Evolutionary conservation across 1,284 basidiomycete genomes (phyloP).

Genomic region (Xerocomus nothofagi): DNA sequence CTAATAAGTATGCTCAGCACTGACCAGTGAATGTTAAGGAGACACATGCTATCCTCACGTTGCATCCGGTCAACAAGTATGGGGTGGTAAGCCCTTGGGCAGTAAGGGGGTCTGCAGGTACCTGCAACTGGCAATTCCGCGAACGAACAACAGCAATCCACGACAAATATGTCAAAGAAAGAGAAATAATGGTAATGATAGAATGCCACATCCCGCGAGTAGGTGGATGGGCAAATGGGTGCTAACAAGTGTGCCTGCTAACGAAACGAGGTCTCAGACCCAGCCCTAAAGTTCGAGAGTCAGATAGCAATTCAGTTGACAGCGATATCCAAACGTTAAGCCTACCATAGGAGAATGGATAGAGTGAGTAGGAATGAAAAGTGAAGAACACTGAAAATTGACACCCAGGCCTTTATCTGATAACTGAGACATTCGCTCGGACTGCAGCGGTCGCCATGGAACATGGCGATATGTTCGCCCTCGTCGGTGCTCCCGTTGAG

Average conservation of each 20-base stretch:
- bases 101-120: constrained; percentile 25
- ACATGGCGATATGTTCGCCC: background rate
- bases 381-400: background rate
- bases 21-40: background rate
- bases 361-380: constrained; percentile 1
- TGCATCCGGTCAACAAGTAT: constrained; percentile 30
- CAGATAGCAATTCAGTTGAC: background rate
- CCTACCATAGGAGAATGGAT: constrained; percentile 15
- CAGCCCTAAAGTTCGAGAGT: background rate
- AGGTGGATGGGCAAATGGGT: background rate
- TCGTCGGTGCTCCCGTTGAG: background rate
- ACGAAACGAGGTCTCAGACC: constrained; percentile 23
- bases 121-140: constrained; percentile 24
- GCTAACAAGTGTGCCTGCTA: constrained; percentile 17
- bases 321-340: background rate
- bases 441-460: constrained; percentile 18
- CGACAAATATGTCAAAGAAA: constrained; percentile 19
- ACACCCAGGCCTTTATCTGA: constrained; percentile 14
- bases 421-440: background rate
- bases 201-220: constrained; percentile 10
- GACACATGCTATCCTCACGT: constrained; percentile 13
- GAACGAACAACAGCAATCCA: constrained; percentile 16
- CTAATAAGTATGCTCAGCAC: constrained; percentile 7
- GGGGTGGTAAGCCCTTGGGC: constrained; percentile 29
- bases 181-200: constrained; percentile 5